Conservation (phyloP, 75 land plant genomes). For the Sequoia sempervirens region DNA sequence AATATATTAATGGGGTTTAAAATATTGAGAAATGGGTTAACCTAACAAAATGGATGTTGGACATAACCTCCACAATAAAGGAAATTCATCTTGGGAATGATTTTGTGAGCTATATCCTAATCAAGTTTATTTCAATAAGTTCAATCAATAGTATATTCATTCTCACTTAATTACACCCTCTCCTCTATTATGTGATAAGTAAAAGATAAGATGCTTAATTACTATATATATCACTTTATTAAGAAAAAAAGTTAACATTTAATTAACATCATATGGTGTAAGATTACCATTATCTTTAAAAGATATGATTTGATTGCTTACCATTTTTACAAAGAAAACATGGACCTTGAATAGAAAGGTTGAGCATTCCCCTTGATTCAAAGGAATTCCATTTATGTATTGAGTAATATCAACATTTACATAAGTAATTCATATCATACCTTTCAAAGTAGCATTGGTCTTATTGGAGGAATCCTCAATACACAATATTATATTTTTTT, state of each 20-base stretch:
- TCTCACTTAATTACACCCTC: neutral
- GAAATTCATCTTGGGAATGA: slow-evolving; percentile 54
- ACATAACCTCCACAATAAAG: slow-evolving; percentile 47
- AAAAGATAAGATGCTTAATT: neutral
- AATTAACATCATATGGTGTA: neutral
- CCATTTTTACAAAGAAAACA: slow-evolving; percentile 32
- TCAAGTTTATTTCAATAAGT: slow-evolving; percentile 44
- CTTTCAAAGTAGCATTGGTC: slow-evolving; percentile 77
- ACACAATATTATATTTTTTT: slow-evolving; percentile 62
- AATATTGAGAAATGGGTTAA: slow-evolving; percentile 63
- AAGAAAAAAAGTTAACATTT: neutral
- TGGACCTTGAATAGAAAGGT: slow-evolving; percentile 29
- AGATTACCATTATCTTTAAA: neutral
- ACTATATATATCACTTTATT: too few species aligned
- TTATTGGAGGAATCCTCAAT: slow-evolving; percentile 83
- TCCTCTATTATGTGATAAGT: neutral
- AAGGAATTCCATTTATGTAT: slow-evolving; percentile 61
- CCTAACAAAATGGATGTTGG: slow-evolving; percentile 81
- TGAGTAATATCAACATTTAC: slow-evolving; percentile 44
- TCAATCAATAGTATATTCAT: neutral
- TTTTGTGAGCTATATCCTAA: slow-evolving; percentile 40
- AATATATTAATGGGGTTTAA: slow-evolving; percentile 61
- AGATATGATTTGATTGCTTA: too few species aligned
- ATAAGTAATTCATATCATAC: slow-evolving; percentile 41
- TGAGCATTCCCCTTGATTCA: slow-evolving; percentile 38